Evolutionary conservation across 192 early-diverging fungal genomes (phyloP), one percentile per base, ranked within the genome.

Genomic region (Gamsiella multidivaricata): DNA sequence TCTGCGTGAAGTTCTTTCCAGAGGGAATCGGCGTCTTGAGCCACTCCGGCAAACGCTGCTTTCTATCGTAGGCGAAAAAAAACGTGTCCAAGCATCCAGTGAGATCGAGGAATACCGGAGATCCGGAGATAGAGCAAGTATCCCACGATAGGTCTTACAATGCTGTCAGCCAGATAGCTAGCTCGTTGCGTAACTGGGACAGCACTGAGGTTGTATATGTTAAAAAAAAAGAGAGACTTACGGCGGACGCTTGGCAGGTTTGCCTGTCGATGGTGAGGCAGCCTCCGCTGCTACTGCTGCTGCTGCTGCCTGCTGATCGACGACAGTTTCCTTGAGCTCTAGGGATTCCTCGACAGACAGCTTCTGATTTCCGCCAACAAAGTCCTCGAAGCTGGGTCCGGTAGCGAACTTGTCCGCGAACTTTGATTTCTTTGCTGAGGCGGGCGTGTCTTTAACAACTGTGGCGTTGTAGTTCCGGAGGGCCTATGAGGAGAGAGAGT

Each of bases 21-120:
- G 85, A 82, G 0, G 96, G 94, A 61, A 96, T 95, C 22, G 93
- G 91, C 2, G 95, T 97, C 83, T 99, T 99, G 34, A 97, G 88
- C 97, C 97, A 99, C 36, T 85, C 83, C 2, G 97, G 97, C 42
- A 98, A 87, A 36, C 91, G 85, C 60, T 83, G 76, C 66, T 91
- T 83, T 56, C 82, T 88, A 41, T 2, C 18, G 11, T 31, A 7
- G 15, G 20, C 3, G 39, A 17, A 39, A 42, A 43, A 58, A 43
- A 42, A 43, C 0, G 18, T 26, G 32, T 34, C 11, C 2, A 58
- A 25, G 51, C 26, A 25, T 34, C 26, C 1, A 34, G 7, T 18
- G 32, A 55, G 32, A 8, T 18, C 36, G 53, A 25, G n/a, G 7
- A 33, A n/a, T n/a, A n/a, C n/a, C n/a, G n/a, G n/a, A n/a, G n/a